Evolutionary conservation across 805 yeast species (phyloP), one percentile per base, ranked within the genome.

Genomic region (Candida nonsorbophila): DNA sequence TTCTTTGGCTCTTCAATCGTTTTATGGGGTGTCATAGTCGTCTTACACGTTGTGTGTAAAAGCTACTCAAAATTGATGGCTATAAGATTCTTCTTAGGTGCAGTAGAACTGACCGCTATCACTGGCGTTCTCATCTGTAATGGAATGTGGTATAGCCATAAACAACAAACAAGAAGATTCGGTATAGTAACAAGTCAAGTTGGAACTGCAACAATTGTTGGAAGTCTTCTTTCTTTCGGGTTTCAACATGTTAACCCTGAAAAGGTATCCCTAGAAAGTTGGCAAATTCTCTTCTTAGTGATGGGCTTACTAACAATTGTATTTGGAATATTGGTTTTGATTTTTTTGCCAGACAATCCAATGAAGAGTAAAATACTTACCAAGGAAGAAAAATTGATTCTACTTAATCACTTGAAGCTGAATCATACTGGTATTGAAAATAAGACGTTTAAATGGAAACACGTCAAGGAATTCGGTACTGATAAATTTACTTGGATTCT

Each of bases 281-380:
- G 82, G 82, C 79, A 74, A 49, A 72, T 76, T 26, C 66, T 75
- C 53, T 77, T 74, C 47, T 43, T 76, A 11, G 65, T 72, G 4
- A 69, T 76, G 44, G 84, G 84, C 6, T 27, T 71, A 2, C 44
- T 73, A 10, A 77, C 82, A 3, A 50, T 72, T 3, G 25, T 53
- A 2, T 73, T 72, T 48, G 82, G 82, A 5, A 22, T 68, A 1
- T 20, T 57, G 1, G 62, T 71, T 7, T 53, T 57, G 24, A 42
- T 69, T 15, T 44, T 57, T 16, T 51, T 75, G 24, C 84, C 84
- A 2, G 69, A 73, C 41, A 73, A 67, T 39, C 77, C 58, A 2
- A 43, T 50, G 19, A 22, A 35, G 4, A 52, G 60, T n/a, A 42
- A 41, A 32, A 70, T 70, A 37, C 45, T 69, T 29, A 48, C 38